Evolutionary conservation across 2,329 filamentous ascomycete genomes (phyloP).

Genomic region (Aspergillus puulaauensis): DNA sequence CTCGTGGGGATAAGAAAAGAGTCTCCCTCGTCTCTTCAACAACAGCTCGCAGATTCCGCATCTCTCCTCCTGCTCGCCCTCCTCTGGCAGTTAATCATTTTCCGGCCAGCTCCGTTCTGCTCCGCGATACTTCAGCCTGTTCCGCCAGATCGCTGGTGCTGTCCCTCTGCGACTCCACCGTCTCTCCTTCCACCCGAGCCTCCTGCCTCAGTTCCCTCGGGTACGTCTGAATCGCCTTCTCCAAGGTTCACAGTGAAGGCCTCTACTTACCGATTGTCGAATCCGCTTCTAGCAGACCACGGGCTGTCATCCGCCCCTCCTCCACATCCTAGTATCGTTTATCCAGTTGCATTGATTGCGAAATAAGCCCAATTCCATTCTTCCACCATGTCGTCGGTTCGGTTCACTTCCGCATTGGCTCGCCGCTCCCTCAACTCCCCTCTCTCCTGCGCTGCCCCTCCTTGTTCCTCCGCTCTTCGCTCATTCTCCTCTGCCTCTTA

Average conservation of each 20-base stretch:
- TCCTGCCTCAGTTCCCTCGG: conserved; percentile 29
- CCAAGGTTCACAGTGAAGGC: neutral
- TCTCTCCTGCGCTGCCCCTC: conserved; percentile 26
- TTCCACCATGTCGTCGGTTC: conserved; percentile 35
- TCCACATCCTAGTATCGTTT: conserved; percentile 10
- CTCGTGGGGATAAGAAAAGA: conserved; percentile 21
- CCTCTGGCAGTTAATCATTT: conserved; percentile 11
- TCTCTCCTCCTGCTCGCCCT: conserved; percentile 10
- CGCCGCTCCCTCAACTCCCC: conserved; percentile 33
- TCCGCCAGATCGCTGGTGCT: conserved; percentile 17
- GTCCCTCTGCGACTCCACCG: conserved; percentile 27
- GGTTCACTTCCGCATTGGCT: conserved; percentile 41
- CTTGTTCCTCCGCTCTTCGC: conserved; percentile 25
- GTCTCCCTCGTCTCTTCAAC: conserved; percentile 1
- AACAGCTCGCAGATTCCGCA: neutral
- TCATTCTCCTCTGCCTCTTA: conserved; percentile 21
- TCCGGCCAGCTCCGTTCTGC: conserved; percentile 12
- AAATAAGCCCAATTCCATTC: neutral
- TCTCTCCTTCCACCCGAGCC: conserved; percentile 36
- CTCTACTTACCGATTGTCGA: conserved; percentile 14
- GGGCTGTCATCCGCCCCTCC: conserved; percentile 14
- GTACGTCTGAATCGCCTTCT: conserved; percentile 20
- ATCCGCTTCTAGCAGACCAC: conserved; percentile 7
- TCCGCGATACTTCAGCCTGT: neutral
- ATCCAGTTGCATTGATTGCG: conserved; percentile 9